These are phyloP conservation scores for Neopestalotiopsis rosae DNA, from an alignment of 2,329 filamentous ascomycete genomes.

Conservation along the genomic window DNA sequence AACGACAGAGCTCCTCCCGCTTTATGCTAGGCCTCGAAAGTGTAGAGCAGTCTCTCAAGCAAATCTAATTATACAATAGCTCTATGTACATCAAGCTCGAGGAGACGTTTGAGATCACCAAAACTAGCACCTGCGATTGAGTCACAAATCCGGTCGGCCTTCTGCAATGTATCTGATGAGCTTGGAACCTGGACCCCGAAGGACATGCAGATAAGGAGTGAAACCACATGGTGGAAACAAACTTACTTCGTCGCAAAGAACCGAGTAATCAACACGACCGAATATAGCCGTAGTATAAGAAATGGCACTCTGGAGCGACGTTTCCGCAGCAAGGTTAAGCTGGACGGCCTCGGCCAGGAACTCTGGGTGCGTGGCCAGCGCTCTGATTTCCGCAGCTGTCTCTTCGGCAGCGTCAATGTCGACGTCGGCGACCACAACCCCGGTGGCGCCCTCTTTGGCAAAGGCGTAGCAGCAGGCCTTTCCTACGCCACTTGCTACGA, in stretches of 20 bases:
- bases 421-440: conserved; percentile 27
- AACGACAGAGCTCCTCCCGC: too few species aligned
- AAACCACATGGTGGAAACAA: neutral
- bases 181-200: too few species aligned
- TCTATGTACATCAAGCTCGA: neutral
- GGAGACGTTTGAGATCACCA: conserved; percentile 23
- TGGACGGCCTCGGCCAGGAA: conserved; percentile 23
- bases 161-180: conserved; percentile 10
- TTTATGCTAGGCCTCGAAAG: neutral
- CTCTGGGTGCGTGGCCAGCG: conserved; percentile 12
- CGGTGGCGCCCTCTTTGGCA: conserved; percentile 21
- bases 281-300: conserved; percentile 18
- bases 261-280: conserved; percentile 28
- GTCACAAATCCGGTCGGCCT: too few species aligned
- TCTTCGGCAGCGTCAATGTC: conserved; percentile 22
- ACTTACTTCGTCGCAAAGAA: conserved; percentile 26
- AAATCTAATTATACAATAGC: neutral
- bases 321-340: conserved; percentile 21
- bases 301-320: conserved; percentile 22
- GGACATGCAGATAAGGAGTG: too few species aligned
- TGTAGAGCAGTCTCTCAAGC: neutral
- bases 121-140: conserved; percentile 24
- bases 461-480: conserved; percentile 23
- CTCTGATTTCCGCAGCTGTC: conserved; percentile 14
- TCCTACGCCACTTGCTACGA: conserved; percentile 27